phyloP scores from a whole-genome alignment of 805 yeast species.

The Allodekkera sacchari region DNA sequence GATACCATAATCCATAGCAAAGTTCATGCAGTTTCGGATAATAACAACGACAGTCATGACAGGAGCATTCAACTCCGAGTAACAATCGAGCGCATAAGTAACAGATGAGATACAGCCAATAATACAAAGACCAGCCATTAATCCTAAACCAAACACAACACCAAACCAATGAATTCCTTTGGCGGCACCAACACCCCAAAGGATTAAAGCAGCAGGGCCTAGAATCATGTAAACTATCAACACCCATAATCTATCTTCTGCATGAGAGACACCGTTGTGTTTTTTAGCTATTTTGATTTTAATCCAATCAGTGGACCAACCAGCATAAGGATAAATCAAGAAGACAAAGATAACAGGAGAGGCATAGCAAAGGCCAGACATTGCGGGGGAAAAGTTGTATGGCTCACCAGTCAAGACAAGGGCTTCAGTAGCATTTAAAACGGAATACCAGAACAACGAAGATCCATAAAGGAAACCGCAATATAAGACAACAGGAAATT shows the following conservation, averaged over 20 bases:
- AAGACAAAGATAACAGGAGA: conserved; percentile 44
- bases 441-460: conserved; percentile 39
- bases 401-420: conserved; percentile 35
- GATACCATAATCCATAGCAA: conserved; percentile 52
- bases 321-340: conserved; percentile 37
- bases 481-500: conserved; percentile 50
- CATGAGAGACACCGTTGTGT: conserved; percentile 43
- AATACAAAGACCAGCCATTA: conserved; percentile 45
- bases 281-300: conserved; percentile 39
- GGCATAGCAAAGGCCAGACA: conserved; percentile 42
- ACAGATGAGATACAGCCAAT: conserved; percentile 45
- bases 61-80: conserved; percentile 44
- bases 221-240: conserved; percentile 36
- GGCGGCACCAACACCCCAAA: conserved; percentile 61
- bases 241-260: conserved; percentile 53
- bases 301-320: conserved; percentile 43
- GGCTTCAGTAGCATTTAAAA: conserved; percentile 42
- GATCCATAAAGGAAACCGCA: conserved; percentile 48
- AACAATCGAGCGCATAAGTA: conserved; percentile 49
- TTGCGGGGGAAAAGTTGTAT: conserved; percentile 40
- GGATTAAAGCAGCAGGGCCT: conserved; percentile 46
- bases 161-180: conserved; percentile 49
- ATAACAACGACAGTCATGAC: conserved; percentile 49
- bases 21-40: conserved; percentile 50
- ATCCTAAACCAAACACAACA: conserved; percentile 45